These are phyloP conservation scores for Venturia nashicola DNA, from an alignment of 2,329 filamentous ascomycete genomes.

Conservation along the genomic window DNA sequence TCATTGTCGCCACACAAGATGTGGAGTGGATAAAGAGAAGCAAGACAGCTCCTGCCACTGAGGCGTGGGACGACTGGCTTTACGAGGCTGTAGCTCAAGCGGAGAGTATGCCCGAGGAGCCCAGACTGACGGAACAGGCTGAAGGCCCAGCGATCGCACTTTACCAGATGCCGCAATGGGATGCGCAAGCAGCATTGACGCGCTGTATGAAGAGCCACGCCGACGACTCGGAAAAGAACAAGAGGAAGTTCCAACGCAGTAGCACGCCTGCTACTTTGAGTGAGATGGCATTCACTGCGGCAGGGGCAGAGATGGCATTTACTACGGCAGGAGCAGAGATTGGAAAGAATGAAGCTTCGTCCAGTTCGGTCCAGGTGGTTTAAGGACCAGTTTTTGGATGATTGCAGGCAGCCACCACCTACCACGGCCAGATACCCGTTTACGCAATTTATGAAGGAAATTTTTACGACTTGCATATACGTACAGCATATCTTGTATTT, in stretches of 20 bases:
- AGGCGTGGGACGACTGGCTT: slow-evolving; percentile 31
- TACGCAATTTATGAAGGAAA: background rate
- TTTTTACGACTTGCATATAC: background rate
- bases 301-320: background rate
- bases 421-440: background rate
- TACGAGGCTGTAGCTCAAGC: slow-evolving; percentile 17
- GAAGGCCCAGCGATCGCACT: background rate
- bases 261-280: background rate
- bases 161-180: slow-evolving; percentile 9
- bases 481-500: background rate
- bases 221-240: background rate
- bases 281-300: background rate
- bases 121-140: background rate
- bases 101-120: background rate
- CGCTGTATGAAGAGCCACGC: background rate
- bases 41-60: slow-evolving; percentile 29
- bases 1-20: slow-evolving; percentile 32
- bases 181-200: slow-evolving; percentile 5
- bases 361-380: background rate
- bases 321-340: background rate
- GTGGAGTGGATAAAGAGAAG: slow-evolving; percentile 30
- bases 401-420: background rate
- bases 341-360: background rate
- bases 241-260: background rate
- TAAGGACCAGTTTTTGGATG: background rate